Base-by-base conservation (phyloP, 345 rosid species). In the Camelina neglecta region DNA sequence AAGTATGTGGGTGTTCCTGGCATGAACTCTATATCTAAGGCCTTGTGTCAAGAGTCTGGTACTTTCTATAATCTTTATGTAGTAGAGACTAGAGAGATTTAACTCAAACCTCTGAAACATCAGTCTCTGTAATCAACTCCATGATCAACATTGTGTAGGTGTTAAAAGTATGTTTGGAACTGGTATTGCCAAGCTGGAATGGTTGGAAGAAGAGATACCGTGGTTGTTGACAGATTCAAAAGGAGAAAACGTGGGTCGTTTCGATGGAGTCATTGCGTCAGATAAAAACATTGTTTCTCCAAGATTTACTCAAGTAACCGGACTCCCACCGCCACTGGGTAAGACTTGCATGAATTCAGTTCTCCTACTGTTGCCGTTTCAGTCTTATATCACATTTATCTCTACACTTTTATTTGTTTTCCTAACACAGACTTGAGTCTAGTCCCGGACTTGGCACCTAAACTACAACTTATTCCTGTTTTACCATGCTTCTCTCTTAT, bases 1-100 rank as follows among this genome's bases (percentile, higher is more conserved):
- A 93, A 81, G 81, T 89, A 86, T 71, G 93, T 93, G 36, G 95
- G 96, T 57, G 81, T 89, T 31, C 96, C 96, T 0, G 90, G 92
- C 77, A 90, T 93, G 96, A 90, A 93, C 78, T 83, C 98, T 35
- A 80, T 90, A 57, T 84, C 89, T 73, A 84, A 69, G 78, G 84
- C 94, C 75, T 77, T 90, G 63, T 87, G 93, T 82, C 49, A 58
- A 50, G 87, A 90, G 51, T 86, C 83, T 2, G 95, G 95, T 93
- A 76, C 65, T 1, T 76, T 74, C 54, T 29, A 20, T 7, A 16
- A 26, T 67, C 3, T 33, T 15, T 29, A 29, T 29, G 18, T 54
- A 24, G n/a, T 23, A 33, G 3, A 33, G 29, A 53, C 47, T 23
- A 33, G 3, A 33, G 29, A 53, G 53, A 44, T 79, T 35, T 18